These are phyloP conservation scores for Phalaenopsis hybrid DNA, from an alignment of 116 monocot species.

Conservation along the genomic window DNA sequence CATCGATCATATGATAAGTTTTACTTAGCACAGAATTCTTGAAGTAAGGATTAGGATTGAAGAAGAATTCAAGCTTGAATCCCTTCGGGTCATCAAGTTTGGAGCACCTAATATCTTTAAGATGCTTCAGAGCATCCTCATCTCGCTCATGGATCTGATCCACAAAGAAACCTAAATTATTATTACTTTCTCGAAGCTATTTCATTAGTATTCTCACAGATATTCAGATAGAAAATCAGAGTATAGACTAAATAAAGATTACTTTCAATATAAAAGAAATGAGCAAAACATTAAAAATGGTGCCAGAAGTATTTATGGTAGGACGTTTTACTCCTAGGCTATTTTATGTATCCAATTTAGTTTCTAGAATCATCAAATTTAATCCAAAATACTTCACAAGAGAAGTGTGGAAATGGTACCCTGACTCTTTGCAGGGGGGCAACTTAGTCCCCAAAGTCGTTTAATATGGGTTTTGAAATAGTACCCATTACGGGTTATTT, in stretches of 20 bases:
- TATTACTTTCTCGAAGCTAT: not conserved
- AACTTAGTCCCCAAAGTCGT: no score
- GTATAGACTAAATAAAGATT: not conserved
- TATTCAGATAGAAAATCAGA: not conserved
- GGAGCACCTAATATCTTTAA: slow-evolving; percentile 72
- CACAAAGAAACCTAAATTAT: not conserved
- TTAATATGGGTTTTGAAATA: no score
- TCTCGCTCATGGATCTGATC: slow-evolving; percentile 73
- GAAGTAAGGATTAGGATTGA: slow-evolving; percentile 73
- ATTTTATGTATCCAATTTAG: no score
- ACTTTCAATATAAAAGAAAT: slow-evolving; percentile 1
- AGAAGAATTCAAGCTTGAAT: slow-evolving; percentile 84
- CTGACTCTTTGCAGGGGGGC: no score
- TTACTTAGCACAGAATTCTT: slow-evolving; percentile 74
- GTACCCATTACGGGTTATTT: no score
- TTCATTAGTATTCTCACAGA: not conserved
- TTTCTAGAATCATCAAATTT: no score
- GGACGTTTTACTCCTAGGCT: no score
- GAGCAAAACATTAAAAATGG: no score
- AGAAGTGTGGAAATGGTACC: no score
- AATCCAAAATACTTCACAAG: no score
- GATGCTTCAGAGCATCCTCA: slow-evolving; percentile 70
- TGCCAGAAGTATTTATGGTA: no score
- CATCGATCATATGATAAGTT: slow-evolving; percentile 86
- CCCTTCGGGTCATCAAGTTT: slow-evolving; percentile 65